These are phyloP conservation scores for Venturia aucupariae DNA, from an alignment of 2,329 filamentous ascomycete species.

Conservation along the genomic window DNA sequence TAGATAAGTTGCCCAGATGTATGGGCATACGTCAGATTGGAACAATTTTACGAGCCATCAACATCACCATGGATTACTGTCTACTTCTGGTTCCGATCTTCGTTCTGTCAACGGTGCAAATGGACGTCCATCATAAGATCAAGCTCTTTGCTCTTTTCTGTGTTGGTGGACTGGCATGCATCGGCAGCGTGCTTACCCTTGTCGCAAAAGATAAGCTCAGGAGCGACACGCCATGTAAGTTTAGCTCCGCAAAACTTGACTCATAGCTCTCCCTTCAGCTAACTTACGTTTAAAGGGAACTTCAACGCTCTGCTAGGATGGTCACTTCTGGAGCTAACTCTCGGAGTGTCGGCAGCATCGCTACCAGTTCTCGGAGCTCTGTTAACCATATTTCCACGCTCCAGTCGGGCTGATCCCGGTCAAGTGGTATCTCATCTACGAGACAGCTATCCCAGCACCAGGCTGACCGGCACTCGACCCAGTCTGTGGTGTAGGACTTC, in stretches of 20 bases:
- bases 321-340: constrained; percentile 21
- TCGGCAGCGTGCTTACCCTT: constrained; percentile 22
- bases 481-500: background rate
- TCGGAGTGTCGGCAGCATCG: constrained; percentile 26
- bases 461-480: background rate
- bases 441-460: background rate
- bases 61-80: constrained; percentile 28
- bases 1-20: constrained; percentile 19
- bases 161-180: constrained; percentile 24
- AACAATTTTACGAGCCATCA: constrained; percentile 22
- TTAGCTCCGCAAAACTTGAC: background rate
- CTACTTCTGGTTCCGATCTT: constrained; percentile 27
- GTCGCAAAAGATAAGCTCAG: constrained; percentile 10
- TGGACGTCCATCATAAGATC: constrained; percentile 24
- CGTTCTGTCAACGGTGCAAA: constrained; percentile 28
- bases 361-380: constrained; percentile 23
- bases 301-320: constrained; percentile 2
- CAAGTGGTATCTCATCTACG: background rate
- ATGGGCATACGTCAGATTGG: constrained; percentile 18
- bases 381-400: background rate
- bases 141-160: constrained; percentile 27
- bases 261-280: too few species aligned
- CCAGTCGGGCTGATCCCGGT: background rate
- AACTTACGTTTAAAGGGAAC: background rate
- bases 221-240: constrained; percentile 20